Evolutionary conservation across 2,329 filamentous ascomycete species (phyloP).

Genomic region (Plectosphaerella plurivora): DNA sequence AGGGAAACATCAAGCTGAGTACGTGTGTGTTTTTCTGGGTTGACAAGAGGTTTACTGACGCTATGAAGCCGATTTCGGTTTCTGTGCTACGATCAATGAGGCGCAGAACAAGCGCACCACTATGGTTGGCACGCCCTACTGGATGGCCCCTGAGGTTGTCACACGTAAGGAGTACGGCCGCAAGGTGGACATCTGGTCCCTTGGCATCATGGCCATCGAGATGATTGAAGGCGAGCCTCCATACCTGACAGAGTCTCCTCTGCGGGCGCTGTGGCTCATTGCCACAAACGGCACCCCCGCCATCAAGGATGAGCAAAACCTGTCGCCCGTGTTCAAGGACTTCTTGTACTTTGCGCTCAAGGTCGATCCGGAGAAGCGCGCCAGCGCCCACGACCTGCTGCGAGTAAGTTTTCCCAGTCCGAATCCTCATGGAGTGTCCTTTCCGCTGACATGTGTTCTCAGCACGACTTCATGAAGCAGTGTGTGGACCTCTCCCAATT

Average conservation of each 20-base stretch:
- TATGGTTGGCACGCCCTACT: slow-evolving; percentile 98
- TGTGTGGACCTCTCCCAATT: slow-evolving; percentile 73
- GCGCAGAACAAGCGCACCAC: slow-evolving; percentile 95
- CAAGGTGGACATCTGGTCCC: slow-evolving; percentile 97
- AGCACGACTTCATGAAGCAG: slow-evolving; percentile 78
- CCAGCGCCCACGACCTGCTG: slow-evolving; percentile 88
- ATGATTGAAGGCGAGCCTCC: slow-evolving; percentile 99
- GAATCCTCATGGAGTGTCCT: too few species aligned
- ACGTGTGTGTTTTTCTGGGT: slow-evolving; percentile 30
- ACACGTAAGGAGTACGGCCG: slow-evolving; percentile 96
- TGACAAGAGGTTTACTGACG: slow-evolving; percentile 21
- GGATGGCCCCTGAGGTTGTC: slow-evolving; percentile 99
- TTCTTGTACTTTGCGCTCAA: slow-evolving; percentile 91
- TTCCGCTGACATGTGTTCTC: not conserved
- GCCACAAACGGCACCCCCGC: slow-evolving; percentile 93
- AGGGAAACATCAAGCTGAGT: slow-evolving; percentile 98
- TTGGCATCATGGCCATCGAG: slow-evolving; percentile 99
- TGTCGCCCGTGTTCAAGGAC: slow-evolving; percentile 80
- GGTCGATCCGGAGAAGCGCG: slow-evolving; percentile 95
- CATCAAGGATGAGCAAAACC: slow-evolving; percentile 86
- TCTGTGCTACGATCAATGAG: slow-evolving; percentile 98
- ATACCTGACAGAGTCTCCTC: slow-evolving; percentile 90
- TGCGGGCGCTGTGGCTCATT: slow-evolving; percentile 91
- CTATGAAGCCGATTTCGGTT: slow-evolving; percentile 83
- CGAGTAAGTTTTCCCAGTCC: slow-evolving; percentile 58